Base-by-base conservation (phyloP, 176 grass and related monocot genomes). In the Bonia amplexicaulis region DNA sequence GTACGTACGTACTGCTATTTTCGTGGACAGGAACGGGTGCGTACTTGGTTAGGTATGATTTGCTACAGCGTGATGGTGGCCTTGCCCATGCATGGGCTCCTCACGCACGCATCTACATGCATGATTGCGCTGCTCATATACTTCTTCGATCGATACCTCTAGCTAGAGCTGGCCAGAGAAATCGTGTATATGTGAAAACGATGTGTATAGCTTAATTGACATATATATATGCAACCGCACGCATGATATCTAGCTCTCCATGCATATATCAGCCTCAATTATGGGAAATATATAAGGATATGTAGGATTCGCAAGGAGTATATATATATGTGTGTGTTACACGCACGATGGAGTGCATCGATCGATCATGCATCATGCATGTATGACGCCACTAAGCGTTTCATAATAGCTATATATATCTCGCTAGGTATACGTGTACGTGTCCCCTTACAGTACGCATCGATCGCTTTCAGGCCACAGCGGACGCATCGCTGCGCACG, bases 401-500 rank as follows among this genome's bases (percentile, higher is more conserved):
- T 52, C 15, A 19, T 53, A 53, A 2, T 53, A 51, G 14, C 14
- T 71, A 25, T 40, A 8, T 71, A 25, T 40, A 8, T 77, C 29
- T 40, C 25, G 35, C 7, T 46, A 55, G 1, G 17, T 54, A 53
- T 71, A 45, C 11, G 12, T 62, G 69, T 41, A 39, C 29, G 42
- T 19, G 12, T 3, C 80, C 19, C 44, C 52, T 31, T 42, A 33
- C 35, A 33, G 61, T 44, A 59, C 52, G 41, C 12, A 48, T 0
- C 6, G 4, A 76, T 90, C 65, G 64, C 60, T 86, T 15, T 71
- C 83, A 1, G 6, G 72, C 54, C 63, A 85, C 78, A 78, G 84
- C 14, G 23, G 23, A 25, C 19, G 71, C 89, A 87, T 90, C 89
- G 84, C 87, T 84, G 85, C 75, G 75, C 89, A 75, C 75, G 85